These are phyloP conservation scores for Chytriomyces hyalinus DNA, from an alignment of 192 early-diverging fungal genomes.

Conservation along the genomic window DNA sequence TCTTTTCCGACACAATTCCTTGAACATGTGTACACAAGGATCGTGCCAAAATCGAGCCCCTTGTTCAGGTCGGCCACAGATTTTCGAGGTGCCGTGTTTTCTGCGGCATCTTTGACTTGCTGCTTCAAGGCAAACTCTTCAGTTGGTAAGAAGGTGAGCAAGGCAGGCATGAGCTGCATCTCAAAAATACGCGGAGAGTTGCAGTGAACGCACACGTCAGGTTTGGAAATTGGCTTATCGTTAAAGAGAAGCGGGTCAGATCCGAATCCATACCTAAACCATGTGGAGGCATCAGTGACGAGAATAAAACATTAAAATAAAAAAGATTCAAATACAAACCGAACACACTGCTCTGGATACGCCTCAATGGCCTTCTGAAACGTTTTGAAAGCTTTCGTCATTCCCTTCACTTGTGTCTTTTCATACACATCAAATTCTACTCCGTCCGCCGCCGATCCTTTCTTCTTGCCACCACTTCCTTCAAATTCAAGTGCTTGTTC, in stretches of 20 bases:
- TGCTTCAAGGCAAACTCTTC: slow-evolving; percentile 53
- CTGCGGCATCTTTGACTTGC: slow-evolving; percentile 17
- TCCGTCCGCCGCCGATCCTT: slow-evolving; percentile 42
- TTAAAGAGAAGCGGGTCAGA: slow-evolving; percentile 4
- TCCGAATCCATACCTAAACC: slow-evolving; percentile 54
- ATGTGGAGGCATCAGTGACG: background rate
- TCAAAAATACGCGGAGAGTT: slow-evolving; percentile 77
- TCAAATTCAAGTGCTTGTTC: slow-evolving; percentile 48
- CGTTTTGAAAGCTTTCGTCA: slow-evolving; percentile 79
- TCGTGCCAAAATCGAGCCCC: slow-evolving; percentile 91
- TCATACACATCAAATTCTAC: slow-evolving; percentile 83
- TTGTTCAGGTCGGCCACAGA: slow-evolving; percentile 40
- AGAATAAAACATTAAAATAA: slow-evolving; percentile 6
- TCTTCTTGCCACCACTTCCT: slow-evolving; percentile 38
- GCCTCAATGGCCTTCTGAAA: slow-evolving; percentile 74
- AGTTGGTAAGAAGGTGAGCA: slow-evolving; percentile 73
- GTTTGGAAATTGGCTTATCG: slow-evolving; percentile 14
- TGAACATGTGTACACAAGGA: slow-evolving; percentile 79
- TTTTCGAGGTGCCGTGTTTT: background rate
- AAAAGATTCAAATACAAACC: slow-evolving; percentile 45
- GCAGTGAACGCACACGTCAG: slow-evolving; percentile 73
- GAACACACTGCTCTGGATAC: slow-evolving; percentile 84
- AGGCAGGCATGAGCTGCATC: slow-evolving; percentile 90
- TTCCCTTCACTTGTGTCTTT: slow-evolving; percentile 71
- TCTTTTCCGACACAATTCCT: slow-evolving; percentile 70